Conservation (phyloP, 257 asterid genomes). For the Linaria vulgaris region DNA sequence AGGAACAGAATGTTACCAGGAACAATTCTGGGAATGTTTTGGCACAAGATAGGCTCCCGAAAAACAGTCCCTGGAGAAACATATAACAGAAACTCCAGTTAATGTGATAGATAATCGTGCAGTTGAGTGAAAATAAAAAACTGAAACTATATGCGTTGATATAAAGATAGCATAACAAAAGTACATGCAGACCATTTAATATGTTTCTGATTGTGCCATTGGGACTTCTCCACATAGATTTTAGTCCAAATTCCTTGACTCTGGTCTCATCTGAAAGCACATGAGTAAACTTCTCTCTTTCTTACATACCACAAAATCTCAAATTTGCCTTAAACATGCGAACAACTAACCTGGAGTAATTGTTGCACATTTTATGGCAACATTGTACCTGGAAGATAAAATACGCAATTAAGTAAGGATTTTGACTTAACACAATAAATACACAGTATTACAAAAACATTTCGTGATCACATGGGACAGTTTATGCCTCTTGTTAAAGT, state of each 20-base stretch:
- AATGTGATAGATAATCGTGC: slow-evolving; percentile 8
- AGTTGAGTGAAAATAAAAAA: slow-evolving; percentile 12
- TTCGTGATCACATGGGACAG: neutral
- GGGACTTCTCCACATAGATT: slow-evolving; percentile 92
- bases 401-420: slow-evolving; percentile 14
- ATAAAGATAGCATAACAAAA: neutral
- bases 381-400: slow-evolving; percentile 69
- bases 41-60: slow-evolving; percentile 88
- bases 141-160: too few species aligned
- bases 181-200: slow-evolving; percentile 55
- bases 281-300: slow-evolving; percentile 4
- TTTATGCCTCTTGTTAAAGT: neutral
- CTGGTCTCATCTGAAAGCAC: slow-evolving; percentile 71
- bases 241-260: slow-evolving; percentile 84
- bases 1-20: slow-evolving; percentile 56
- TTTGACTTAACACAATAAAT: neutral
- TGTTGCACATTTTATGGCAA: slow-evolving; percentile 94
- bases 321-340: slow-evolving; percentile 12
- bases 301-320: slow-evolving; percentile 8
- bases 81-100: slow-evolving; percentile 8
- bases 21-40: slow-evolving; percentile 72
- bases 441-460: slow-evolving; percentile 1
- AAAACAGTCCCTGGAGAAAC: slow-evolving; percentile 75
- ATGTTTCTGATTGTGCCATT: slow-evolving; percentile 94
- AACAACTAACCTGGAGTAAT: slow-evolving; percentile 78